These are phyloP conservation scores for Aegilops umbellulata DNA, from an alignment of 176 grass and related monocot species.

Conservation along the genomic window DNA sequence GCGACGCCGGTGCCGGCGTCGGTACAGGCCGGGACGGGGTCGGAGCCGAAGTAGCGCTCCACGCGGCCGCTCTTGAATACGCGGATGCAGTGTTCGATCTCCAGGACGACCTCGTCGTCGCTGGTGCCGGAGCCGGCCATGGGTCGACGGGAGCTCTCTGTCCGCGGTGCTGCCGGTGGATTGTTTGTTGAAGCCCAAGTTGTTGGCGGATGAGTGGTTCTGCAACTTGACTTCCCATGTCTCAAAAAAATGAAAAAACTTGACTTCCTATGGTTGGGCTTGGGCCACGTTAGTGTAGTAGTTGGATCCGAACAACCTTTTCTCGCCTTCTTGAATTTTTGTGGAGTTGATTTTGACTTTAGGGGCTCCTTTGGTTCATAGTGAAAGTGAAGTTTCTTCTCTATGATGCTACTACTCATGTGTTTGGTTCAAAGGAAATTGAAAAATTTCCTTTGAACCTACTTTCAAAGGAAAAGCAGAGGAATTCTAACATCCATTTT, in stretches of 20 bases:
- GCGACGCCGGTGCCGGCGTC: slow-evolving; percentile 41
- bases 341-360: background rate
- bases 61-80: slow-evolving; percentile 56
- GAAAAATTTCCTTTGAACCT: no score
- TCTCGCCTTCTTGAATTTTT: background rate
- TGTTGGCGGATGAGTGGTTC: slow-evolving; percentile 8
- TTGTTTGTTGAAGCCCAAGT: background rate
- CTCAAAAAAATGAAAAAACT: background rate
- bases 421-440: no score
- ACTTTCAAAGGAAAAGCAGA: no score
- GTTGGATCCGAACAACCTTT: background rate
- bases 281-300: background rate
- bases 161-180: background rate
- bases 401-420: no score
- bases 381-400: no score
- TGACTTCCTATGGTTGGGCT: background rate
- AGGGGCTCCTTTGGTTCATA: no score
- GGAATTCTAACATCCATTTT: no score
- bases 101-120: slow-evolving; percentile 46
- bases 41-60: slow-evolving; percentile 47
- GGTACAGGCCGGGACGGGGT: slow-evolving; percentile 40
- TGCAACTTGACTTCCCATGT: background rate
- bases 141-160: background rate
- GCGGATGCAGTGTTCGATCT: slow-evolving; percentile 44
- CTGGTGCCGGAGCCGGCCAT: slow-evolving; percentile 34